Evolutionary conservation across 164 flowering plant genomes (phyloP).

Genomic region (Pachysandra terminalis): DNA sequence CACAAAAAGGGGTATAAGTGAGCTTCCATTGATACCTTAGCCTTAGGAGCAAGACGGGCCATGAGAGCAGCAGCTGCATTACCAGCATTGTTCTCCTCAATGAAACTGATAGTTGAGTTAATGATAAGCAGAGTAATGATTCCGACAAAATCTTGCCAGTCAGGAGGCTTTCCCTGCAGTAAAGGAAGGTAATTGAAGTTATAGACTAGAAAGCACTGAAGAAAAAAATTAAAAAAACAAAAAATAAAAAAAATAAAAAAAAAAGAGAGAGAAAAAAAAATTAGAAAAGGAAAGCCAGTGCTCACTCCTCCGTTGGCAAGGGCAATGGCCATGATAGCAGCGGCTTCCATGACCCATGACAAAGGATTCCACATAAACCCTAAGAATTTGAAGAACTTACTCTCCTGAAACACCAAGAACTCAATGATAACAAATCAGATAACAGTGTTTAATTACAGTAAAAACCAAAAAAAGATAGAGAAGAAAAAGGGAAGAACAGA

Average conservation of each 20-base stretch:
- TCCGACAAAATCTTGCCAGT: constrained; percentile 91
- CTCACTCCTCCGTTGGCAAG: constrained; percentile 94
- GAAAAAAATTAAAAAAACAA: neutral
- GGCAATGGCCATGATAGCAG: constrained; percentile 86
- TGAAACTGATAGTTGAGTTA: constrained; percentile 85
- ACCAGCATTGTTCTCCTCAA: constrained; percentile 93
- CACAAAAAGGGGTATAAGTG: neutral
- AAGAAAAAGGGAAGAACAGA: neutral
- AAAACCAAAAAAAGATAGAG: neutral
- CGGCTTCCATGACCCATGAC: constrained; percentile 96
- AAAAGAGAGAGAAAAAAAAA: neutral
- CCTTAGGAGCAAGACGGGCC: constrained; percentile 90
- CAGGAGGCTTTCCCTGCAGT: constrained; percentile 75
- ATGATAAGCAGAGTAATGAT: constrained; percentile 66
- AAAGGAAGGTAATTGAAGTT: too few relatives aligned
- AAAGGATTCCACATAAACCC: constrained; percentile 96
- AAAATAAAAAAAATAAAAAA: neutral
- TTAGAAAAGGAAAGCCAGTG: constrained; percentile 2
- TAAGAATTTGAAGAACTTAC: constrained; percentile 71
- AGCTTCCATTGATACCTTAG: constrained; percentile 46
- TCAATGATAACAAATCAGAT: neutral
- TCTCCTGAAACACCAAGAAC: constrained; percentile 53
- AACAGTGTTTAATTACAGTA: neutral
- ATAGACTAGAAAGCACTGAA: too few relatives aligned
- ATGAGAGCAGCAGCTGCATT: constrained; percentile 93